Evolutionary conservation across 352 stramenopile genomes (phyloP), one percentile per base, ranked within the genome.

Genomic region (Pythium grandisporangium): DNA sequence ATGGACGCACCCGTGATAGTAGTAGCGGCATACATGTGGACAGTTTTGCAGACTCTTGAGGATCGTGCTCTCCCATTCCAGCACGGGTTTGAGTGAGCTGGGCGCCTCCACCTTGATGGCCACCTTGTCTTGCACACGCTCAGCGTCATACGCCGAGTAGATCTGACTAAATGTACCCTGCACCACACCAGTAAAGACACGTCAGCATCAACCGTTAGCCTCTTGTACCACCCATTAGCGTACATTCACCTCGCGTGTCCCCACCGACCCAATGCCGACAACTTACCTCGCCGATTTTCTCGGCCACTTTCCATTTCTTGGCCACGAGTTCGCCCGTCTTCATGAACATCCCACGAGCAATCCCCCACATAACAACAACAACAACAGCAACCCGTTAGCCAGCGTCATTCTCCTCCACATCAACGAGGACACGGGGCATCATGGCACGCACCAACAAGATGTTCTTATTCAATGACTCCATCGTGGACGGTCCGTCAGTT

Each of bases 111-210:
- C 78, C 37, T 93, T 93, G 8, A 93, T 75, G 1, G 81, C 81
- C 34, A 93, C 78, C 55, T 76, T 77, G 34, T 85, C 60, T 13
- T 70, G 67, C 27, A 14, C 10, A 52, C 65, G 69, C 36, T 88
- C 71, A 23, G 91, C 55, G 33, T 73, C 79, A 30, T 84, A 88
- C 25, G 81, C 81, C 53, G 80, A 82, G 57, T 91, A 93, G 42
- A 93, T 93, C 56, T 93, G 78, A 41, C 81, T 93, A 45, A 93
- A 93, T 5, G 81, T 93, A 19, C 81, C 81, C 67, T 85, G 27
- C 30, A 37, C n/a, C 29, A 47, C 27, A 17, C n/a, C n/a, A n/a
- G n/a, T n/a, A n/a, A n/a, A n/a, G n/a, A n/a, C n/a, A n/a, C n/a
- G n/a, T n/a, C n/a, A n/a, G n/a, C n/a, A n/a, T n/a, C n/a, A n/a